Evolutionary conservation across 352 stramenopile genomes (phyloP), one percentile per base, ranked within the genome.

Genomic region (Phytopythium helicoides): DNA sequence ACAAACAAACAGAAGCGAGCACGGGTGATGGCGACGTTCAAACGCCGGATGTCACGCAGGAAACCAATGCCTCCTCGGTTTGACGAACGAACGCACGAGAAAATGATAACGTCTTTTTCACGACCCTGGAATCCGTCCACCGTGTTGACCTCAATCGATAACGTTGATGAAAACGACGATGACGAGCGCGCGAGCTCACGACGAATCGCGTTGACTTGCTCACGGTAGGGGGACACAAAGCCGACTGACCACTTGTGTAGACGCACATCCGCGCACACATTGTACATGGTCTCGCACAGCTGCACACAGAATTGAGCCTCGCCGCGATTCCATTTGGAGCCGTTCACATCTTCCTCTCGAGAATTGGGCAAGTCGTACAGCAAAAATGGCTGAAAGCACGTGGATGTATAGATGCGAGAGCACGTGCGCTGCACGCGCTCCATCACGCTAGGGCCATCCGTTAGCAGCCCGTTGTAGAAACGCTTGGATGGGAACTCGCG

Each of bases 91-190:
- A 99, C 97, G 34, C 95, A 95, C 7, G 95, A 99, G 64, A 99
- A 98, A 36, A 99, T 94, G 56, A 99, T 99, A 14, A 99, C 68
- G 67, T 99, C 97, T 53, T 98, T 98, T 72, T 99, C 97, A 44
- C 97, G 80, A 1, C 97, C 97, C 47, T 99, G 97, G 66, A 98
- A 99, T 0, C 92, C 96, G 77, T 99, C 96, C 6, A 99, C 96
- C 3, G 95, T 98, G 52, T 97, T 97, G 10, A 99, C 92, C 73
- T 99, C 86, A 39, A 98, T 63, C n/a, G 73, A 87, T n/a, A 92
- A 33, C 0, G 54, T 78, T 18, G 69, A 31, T 3, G 77, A 76
- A 16, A 53, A 44, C 0, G 18, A 11, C 18, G 89, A 76, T 3
- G 41, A 60, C 18, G 64, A 85, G 10, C 65, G 66, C 10, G 61